Base-by-base conservation (phyloP, 352 stramenopile genomes). In the Phytophthora idaei region DNA sequence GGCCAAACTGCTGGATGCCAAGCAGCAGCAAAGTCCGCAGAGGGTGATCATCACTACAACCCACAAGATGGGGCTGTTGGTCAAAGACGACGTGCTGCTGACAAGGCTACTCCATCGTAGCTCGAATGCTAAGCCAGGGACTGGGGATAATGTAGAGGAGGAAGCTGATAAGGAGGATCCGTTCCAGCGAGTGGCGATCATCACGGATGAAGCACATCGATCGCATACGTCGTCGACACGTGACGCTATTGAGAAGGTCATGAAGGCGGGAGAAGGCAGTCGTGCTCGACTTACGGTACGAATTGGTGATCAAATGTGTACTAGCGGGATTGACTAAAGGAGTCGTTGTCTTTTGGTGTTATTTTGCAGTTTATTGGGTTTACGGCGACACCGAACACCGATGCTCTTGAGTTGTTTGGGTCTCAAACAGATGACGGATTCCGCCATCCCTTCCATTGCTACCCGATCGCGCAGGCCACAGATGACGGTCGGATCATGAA, bases 161-260 rank as follows among this genome's bases (percentile, higher is more conserved):
- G 49, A 41, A 8, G 32, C 10, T 5, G 31, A 32, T 8, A 32
- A 27, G 1, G 37, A 60, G 4, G 54, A 49, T 27, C 28, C 62
- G 8, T 92, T 83, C 34, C 85, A 82, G 21, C 80, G 85, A 15
- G 76, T 93, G 15, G 87, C 82, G 0, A 93, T 95, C 63, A 89
- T 95, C 54, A 90, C 85, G 11, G 87, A 95, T 61, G 87, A 95
- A 73, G 87, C 85, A 0, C 87, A 95, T 71, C 87, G 87, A 17
- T 93, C 87, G 2, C 85, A 95, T 51, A 85, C 83, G 9, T 69
- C 75, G 14, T 78, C 83, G 2, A 95, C 87, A 12, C 71, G 87
- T 15, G 71, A 90, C 14, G 79, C 82, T 6, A 87, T 95, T 46
- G 75, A 92, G 53, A 76, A 75, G 54, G 76, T 95, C 34, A 71